These are phyloP conservation scores for Candida germanica DNA, from an alignment of 805 yeast species.

Conservation along the genomic window DNA sequence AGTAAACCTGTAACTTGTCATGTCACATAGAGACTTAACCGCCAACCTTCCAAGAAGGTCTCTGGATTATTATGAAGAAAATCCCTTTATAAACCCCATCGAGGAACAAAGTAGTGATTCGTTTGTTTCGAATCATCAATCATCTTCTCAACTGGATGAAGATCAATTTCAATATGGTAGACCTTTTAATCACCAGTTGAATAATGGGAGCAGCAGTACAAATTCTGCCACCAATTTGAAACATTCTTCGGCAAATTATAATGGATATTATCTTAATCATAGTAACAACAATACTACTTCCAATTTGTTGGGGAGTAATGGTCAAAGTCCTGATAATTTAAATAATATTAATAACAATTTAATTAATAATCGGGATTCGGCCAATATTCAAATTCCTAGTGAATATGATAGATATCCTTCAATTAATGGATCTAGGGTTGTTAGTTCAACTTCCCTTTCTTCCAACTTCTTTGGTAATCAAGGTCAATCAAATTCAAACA, in stretches of 20 bases:
- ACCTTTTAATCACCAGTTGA: conserved; percentile 21
- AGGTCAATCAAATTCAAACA: conserved; percentile 5
- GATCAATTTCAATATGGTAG: conserved; percentile 28
- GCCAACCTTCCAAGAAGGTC: conserved; percentile 19
- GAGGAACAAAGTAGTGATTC: conserved; percentile 15
- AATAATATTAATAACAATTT: conserved; percentile 12
- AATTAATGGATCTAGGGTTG: conserved; percentile 54
- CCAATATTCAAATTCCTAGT: conserved; percentile 41
- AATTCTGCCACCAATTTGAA: conserved; percentile 4
- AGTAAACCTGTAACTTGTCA: too few relatives aligned
- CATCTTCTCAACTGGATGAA: conserved; percentile 16
- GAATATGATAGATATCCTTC: conserved; percentile 70
- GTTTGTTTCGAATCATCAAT: conserved; percentile 13
- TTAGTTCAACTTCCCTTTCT: conserved; percentile 44
- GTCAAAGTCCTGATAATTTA: conserved; percentile 7
- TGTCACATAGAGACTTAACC: conserved; percentile 30
- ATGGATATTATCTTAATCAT: conserved; percentile 31
- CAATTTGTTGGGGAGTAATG: conserved; percentile 27
- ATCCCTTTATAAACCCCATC: conserved; percentile 16
- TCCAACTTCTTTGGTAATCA: conserved; percentile 15
- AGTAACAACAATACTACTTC: conserved; percentile 39
- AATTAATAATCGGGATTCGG: conserved; percentile 10
- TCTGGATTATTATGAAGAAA: conserved; percentile 8
- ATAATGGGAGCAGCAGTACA: conserved; percentile 1
- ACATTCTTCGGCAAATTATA: conserved; percentile 19